phyloP scores from a whole-genome alignment of 257 asterid genomes.

The Solanum raphanifolium region DNA sequence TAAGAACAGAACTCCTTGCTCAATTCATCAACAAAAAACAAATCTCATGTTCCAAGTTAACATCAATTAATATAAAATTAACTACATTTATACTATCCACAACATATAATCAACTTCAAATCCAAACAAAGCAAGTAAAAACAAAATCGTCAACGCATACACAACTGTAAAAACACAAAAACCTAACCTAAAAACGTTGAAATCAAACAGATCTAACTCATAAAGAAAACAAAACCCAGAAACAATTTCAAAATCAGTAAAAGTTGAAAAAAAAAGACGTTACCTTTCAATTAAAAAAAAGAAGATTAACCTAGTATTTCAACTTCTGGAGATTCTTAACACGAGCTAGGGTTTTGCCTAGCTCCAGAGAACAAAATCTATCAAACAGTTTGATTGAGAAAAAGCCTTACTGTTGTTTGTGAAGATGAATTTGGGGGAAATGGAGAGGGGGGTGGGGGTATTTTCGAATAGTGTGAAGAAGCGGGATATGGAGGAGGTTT shows the following conservation, averaged over 20 bases:
- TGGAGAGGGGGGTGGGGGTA: not conserved
- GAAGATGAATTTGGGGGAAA: not conserved
- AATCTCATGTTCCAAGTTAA: not conserved
- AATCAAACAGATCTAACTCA: not conserved
- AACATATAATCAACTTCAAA: not conserved
- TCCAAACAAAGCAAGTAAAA: not conserved
- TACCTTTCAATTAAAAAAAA: not conserved
- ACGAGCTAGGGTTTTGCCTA: conserved; percentile 2
- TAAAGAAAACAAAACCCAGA: not conserved
- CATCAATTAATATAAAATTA: not conserved
- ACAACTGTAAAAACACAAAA: not conserved
- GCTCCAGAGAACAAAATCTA: not conserved
- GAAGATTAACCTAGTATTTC: not conserved
- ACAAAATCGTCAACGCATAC: not conserved
- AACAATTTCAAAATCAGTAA: not conserved
- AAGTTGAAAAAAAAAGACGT: not conserved
- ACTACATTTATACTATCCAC: not conserved
- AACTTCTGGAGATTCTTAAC: not conserved
- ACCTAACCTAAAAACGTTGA: not conserved
- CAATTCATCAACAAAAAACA: not conserved
- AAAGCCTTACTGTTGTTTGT: not conserved
- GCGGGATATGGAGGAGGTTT: conserved; percentile 33
- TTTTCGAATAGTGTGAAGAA: conserved; percentile 47
- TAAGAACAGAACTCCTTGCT: not conserved
- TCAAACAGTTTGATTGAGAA: not conserved